Base-by-base conservation (phyloP, 805 yeast genomes). In the Torulaspora maleeae region DNA sequence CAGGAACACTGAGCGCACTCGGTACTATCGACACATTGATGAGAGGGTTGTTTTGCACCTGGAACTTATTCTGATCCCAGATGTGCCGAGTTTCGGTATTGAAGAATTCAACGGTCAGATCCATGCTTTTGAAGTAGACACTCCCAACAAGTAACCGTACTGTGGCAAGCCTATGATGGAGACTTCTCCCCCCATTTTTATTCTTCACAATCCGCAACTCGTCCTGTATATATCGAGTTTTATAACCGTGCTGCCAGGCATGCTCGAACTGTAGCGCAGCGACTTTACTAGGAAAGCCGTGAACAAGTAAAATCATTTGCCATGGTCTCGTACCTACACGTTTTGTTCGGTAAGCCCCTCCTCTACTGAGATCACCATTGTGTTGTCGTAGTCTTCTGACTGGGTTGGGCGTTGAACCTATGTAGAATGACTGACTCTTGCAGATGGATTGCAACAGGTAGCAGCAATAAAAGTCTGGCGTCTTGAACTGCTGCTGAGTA, bases 331-430 rank as follows among this genome's bases (percentile, higher is more conserved):
- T 72, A 0, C 80, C 80, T 12, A 62, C 60, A 39, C 69, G 65
- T 52, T 73, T 80, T 0, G 95, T 86, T 37, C 78, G 62, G 55
- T 70, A 80, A 0, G 95, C 95, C 2, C 95, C 93, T 1, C 86
- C 86, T 25, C 46, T 51, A 2, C 60, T 63, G 11, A 82, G 58
- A 2, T 74, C 78, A 3, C 95, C 95, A 66, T 86, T 86, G 59
- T 86, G 95, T 54, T 86, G 95, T 32, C 88, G 60, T 3, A 87
- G 69, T 39, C 95, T 63, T 53, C 81, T 59, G 9, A 68, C 58
- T 0, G 95, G 95, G 55, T 85, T 77, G 1, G 93, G 91, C 0
- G 95, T 84, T 0, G 95, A 86, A 0, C 95, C 95, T 3, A 86
- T 76, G 57, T 86, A 86, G 55, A 81, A 80, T 8, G 84, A 76